phyloP scores from a whole-genome alignment of 768 basidiomycete species.

The Boletus sensibilis region DNA sequence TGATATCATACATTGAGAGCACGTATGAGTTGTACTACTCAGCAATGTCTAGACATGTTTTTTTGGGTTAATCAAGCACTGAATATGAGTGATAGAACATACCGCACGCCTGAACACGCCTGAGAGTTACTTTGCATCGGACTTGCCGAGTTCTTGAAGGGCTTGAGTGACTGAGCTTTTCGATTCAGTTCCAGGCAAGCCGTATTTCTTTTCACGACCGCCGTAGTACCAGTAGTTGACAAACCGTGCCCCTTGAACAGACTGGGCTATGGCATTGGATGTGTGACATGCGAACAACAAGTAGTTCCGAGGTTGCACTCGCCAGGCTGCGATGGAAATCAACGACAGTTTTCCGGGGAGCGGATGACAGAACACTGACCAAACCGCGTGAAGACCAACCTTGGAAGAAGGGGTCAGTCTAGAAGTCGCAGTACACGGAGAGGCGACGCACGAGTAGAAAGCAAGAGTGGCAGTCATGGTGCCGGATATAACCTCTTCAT shows the following conservation, averaged over 20 bases:
- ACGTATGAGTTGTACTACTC: slow-evolving; percentile 16
- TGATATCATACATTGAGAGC: slow-evolving; percentile 34
- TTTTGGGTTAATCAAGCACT: not conserved
- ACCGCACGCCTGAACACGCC: not conserved
- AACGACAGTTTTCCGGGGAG: not conserved
- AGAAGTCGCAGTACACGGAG: slow-evolving; percentile 6
- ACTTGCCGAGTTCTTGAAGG: slow-evolving; percentile 40
- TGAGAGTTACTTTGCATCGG: slow-evolving; percentile 22
- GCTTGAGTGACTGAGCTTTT: slow-evolving; percentile 50
- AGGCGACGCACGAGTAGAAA: slow-evolving; percentile 81
- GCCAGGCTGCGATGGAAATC: slow-evolving; percentile 65
- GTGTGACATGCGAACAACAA: slow-evolving; percentile 91
- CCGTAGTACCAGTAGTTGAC: slow-evolving; percentile 89
- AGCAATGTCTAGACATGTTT: slow-evolving; percentile 3
- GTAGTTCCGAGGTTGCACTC: slow-evolving; percentile 94
- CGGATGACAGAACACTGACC: slow-evolving; percentile 42
- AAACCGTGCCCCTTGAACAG: slow-evolving; percentile 81
- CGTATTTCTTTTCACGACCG: slow-evolving; percentile 73
- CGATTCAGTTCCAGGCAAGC: slow-evolving; percentile 32
- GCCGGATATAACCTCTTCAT: slow-evolving; percentile 96
- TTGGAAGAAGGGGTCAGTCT: slow-evolving; percentile 21
- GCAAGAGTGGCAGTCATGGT: slow-evolving; percentile 92
- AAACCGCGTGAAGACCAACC: slow-evolving; percentile 92
- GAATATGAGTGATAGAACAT: not conserved
- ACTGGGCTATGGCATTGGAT: slow-evolving; percentile 87